Base-by-base conservation (phyloP, 768 basidiomycete genomes). In the Calocybe indica region DNA sequence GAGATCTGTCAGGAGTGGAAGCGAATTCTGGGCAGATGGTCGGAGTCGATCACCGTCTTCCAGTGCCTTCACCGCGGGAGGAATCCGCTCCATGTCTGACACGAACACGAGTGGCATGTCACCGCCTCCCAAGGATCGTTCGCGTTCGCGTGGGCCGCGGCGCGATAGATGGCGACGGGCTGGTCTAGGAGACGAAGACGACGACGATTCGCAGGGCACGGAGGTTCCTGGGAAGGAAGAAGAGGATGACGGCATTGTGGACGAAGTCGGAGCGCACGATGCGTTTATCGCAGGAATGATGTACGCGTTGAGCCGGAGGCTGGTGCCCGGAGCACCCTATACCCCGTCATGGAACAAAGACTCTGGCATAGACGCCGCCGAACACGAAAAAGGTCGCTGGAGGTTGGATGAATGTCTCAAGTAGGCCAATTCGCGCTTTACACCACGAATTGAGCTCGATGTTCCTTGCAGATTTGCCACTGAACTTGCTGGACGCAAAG, bases 261-360 rank as follows among this genome's bases (percentile, higher is more conserved):
- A 89, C 57, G 88, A 90, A 54, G 76, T 83, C 7, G 88, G 88
- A 1, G 83, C 85, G 1, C 85, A 90, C 54, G 83, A 87, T 48
- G 88, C 88, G 3, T 90, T 90, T 55, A 77, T 89, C n/a, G 83
- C 85, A 0, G 90, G 88, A 6, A 91, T 92, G 88, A 85, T 92
- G 46, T 92, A 80, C 62, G 80, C 88, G 0, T 60, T 92, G 54
- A 89, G 83, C 47, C 68, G 88, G 54, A 73, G 80, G 39, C 66
- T 89, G 45, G 65, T 83, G 40, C 89, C 89, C 31, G 88, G 90
- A 0, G 64, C 76, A 7, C 90, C 87, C n/a, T 92, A 87, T 62
- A 82, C 80, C 7, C 86, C 83, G 22, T 72, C 73, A 1, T 64
- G 72, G 55, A 22, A 22, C 22, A 22, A 22, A 4, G 22, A 22